Evolutionary conservation across 495 filamentous ascomycete genomes (phyloP), one percentile per base, ranked within the genome.

Genomic region (Aspergillus sclerotioniger): DNA sequence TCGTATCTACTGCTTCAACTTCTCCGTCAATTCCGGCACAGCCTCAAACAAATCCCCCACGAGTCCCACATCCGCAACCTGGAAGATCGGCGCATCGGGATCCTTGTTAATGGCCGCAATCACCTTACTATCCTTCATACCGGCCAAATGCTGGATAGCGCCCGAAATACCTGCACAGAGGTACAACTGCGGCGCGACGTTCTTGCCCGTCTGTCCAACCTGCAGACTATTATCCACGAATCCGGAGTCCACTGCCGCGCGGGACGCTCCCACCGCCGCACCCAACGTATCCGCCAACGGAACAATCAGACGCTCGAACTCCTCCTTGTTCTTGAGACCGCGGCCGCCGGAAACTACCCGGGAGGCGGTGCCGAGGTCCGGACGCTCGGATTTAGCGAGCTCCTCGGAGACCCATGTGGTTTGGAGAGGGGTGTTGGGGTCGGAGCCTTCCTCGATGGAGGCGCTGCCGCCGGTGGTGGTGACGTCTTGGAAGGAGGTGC

Each of bases 41-140:
- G 89, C 91, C 35, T 94, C 87, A 72, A 98, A 98, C 66, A 98
- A 75, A 79, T 98, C 94, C 56, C 92, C 94, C 2, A 97, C 91
- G 37, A 98, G 77, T 10, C 94, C 94, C 47, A 97, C 91, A 71
- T 98, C 94, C 20, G 94, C 95, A 60, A 98, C 84, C 75, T 98
- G 95, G 82, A 98, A 98, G 60, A 98, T 98, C 3, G 94, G 94
- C 53, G 93, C 94, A 75, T 98, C 94, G 2, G 84, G 78, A 66
- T 98, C 94, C 80, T 98, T 98, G 80, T 98, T 98, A 70, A 98
- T 98, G 29, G 90, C 90, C 37, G 92, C 95, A 81, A 98, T 98
- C 59, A 98, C 95, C 81, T 98, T 98, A 80, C 90, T 96, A 71
- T 98, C 94, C 84, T 98, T 98, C 94, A 98, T 98, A 69, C 94